Percentiles rank a stretch among this genome's conserved stretches.
Conservation (phyloP, 148 eudicot species). For the Rhododendron williamsianum region DNA sequence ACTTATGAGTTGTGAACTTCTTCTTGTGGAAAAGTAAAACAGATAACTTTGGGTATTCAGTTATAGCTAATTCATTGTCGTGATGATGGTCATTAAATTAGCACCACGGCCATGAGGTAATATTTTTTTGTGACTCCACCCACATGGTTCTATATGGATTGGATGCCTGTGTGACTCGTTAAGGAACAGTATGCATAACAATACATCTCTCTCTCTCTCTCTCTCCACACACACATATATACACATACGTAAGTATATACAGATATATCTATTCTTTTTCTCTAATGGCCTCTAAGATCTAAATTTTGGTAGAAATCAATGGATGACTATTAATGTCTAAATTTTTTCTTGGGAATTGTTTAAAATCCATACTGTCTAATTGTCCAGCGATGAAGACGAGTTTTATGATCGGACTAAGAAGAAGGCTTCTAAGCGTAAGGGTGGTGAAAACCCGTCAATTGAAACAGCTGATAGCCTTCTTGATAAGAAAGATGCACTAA, state of each 20-base stretch:
- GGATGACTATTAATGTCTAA: background rate
- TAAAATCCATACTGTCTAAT: background rate
- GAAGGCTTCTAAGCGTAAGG: conserved; percentile 47
- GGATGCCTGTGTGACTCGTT: background rate
- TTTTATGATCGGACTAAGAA: conserved; percentile 88
- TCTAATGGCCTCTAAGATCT: background rate
- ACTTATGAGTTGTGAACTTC: conserved; percentile 9
- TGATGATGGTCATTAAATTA: background rate
- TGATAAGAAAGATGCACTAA: conserved; percentile 69
- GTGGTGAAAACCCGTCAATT: conserved; percentile 51
- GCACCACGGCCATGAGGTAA: background rate
- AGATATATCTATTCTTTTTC: background rate
- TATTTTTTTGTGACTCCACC: background rate
- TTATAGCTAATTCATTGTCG: background rate
- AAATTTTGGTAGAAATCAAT: background rate
- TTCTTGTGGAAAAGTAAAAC: background rate
- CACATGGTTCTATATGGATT: background rate
- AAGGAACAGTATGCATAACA: background rate
- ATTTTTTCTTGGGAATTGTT: background rate
- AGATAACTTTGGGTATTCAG: background rate
- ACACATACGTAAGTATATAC: background rate
- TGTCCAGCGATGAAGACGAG: conserved; percentile 83
- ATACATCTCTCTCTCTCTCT: background rate
- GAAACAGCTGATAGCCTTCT: conserved; percentile 99
- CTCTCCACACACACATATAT: background rate